These are phyloP conservation scores for Parsonsia alboflavescens DNA, from an alignment of 257 asterid genomes.

Conservation along the genomic window DNA sequence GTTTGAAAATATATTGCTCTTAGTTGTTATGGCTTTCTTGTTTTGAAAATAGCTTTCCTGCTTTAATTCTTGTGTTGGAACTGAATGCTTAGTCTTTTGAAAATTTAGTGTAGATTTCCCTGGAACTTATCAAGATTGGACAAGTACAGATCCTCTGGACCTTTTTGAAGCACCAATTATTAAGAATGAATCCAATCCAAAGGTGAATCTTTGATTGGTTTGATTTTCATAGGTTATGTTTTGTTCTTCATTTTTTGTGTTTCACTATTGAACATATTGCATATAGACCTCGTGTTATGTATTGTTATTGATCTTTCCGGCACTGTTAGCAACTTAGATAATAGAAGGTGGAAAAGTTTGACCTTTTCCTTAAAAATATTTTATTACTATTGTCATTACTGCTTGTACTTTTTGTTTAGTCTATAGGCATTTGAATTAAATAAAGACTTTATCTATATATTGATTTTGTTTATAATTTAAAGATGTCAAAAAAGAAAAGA, in stretches of 20 bases:
- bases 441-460: background rate
- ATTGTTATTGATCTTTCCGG: background rate
- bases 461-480: background rate
- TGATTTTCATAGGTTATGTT: slow-evolving; percentile 10
- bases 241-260: slow-evolving; percentile 6
- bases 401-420: background rate
- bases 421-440: background rate
- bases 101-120: slow-evolving; percentile 78
- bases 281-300: background rate
- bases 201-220: slow-evolving; percentile 34
- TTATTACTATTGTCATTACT: background rate
- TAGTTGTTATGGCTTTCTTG: background rate
- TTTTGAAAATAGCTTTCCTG: background rate
- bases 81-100: slow-evolving; percentile 29
- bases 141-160: slow-evolving; percentile 67
- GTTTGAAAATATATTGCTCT: background rate
- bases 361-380: background rate
- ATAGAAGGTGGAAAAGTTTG: background rate
- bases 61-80: slow-evolving; percentile 3
- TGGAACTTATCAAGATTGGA: slow-evolving; percentile 82
- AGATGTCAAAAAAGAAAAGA: no score
- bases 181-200: slow-evolving; percentile 71
- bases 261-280: background rate
- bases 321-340: background rate
- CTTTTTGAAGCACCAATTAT: slow-evolving; percentile 78